Percentiles rank a stretch among this genome's conserved stretches.
These are phyloP conservation scores for Centella asiatica DNA, from an alignment of 129 eudicot genomes.

Conservation along the genomic window DNA sequence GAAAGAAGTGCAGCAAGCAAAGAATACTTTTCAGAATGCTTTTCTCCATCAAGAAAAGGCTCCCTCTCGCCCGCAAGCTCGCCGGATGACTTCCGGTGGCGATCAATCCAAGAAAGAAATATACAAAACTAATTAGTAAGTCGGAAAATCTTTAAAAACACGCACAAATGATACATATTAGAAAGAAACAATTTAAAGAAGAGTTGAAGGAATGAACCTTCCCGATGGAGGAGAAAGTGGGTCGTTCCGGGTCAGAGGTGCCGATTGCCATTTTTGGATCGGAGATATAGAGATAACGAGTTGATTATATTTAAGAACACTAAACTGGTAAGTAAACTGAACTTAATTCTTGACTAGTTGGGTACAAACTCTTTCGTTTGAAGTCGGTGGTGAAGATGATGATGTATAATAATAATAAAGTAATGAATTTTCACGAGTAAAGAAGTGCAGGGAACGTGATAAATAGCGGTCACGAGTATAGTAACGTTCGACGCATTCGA, in stretches of 20 bases:
- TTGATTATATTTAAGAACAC: no score
- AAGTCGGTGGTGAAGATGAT: no score
- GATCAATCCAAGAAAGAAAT: not conserved
- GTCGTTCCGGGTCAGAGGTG: slow-evolving; percentile 41
- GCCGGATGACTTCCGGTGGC: slow-evolving; percentile 47
- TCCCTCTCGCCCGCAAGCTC: slow-evolving; percentile 31
- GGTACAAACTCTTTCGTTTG: no score
- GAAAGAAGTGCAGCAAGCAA: slow-evolving; percentile 50
- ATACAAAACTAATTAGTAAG: not conserved
- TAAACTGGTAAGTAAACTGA: no score
- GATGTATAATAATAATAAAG: no score
- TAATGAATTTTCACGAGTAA: no score
- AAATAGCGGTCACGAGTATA: no score
- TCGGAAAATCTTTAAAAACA: no score
- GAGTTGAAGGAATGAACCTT: slow-evolving; percentile 22
- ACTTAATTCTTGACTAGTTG: no score
- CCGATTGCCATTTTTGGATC: slow-evolving; percentile 22
- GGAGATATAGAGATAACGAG: no score
- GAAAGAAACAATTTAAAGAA: not conserved
- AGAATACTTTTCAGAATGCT: slow-evolving; percentile 39
- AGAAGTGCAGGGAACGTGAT: no score
- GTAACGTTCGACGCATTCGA: no score
- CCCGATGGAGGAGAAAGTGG: slow-evolving; percentile 34
- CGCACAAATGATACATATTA: not conserved
- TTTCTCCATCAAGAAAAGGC: slow-evolving; percentile 35